phyloP scores from a whole-genome alignment of 148 eudicot genomes.

The Rhododendron griersonianum region DNA sequence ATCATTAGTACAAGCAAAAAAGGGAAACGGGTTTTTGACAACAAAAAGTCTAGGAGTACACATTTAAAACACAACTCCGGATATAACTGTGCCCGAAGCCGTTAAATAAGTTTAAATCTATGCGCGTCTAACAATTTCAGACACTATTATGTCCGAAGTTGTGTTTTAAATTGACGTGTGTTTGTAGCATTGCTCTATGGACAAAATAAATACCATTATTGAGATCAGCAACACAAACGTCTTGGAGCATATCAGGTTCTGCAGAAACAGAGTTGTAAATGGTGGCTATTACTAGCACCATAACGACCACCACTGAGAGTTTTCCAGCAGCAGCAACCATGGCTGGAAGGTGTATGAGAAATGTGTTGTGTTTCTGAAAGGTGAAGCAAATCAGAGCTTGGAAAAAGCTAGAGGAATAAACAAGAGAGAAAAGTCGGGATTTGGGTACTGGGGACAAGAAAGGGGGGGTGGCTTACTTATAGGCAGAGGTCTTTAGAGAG shows the following conservation, averaged over 20 bases:
- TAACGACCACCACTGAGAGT: background rate
- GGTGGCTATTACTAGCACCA: slow-evolving; percentile 7
- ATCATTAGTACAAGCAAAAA: too few relatives aligned
- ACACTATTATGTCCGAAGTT: too few relatives aligned
- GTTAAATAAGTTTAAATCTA: too few relatives aligned
- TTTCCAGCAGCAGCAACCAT: slow-evolving; percentile 9
- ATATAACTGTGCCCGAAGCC: too few relatives aligned
- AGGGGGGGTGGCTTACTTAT: slow-evolving; percentile 1
- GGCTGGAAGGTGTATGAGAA: background rate
- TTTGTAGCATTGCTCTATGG: too few relatives aligned
- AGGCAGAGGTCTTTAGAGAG: background rate
- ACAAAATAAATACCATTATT: background rate
- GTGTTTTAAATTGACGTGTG: too few relatives aligned
- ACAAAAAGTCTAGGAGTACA: too few relatives aligned
- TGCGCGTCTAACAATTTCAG: rapidly evolving
- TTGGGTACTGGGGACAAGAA: too few relatives aligned
- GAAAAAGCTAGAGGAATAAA: background rate
- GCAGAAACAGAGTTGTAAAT: slow-evolving; percentile 20
- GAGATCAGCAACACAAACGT: background rate
- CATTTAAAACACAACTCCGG: too few relatives aligned
- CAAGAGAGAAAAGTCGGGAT: background rate
- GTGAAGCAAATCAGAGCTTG: background rate
- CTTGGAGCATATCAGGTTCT: slow-evolving; percentile 25
- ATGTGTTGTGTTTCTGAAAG: background rate
- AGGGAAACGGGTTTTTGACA: too few relatives aligned